Evolutionary conservation across 1,284 basidiomycete species (phyloP).

Genomic region (Baeospora myosura): DNA sequence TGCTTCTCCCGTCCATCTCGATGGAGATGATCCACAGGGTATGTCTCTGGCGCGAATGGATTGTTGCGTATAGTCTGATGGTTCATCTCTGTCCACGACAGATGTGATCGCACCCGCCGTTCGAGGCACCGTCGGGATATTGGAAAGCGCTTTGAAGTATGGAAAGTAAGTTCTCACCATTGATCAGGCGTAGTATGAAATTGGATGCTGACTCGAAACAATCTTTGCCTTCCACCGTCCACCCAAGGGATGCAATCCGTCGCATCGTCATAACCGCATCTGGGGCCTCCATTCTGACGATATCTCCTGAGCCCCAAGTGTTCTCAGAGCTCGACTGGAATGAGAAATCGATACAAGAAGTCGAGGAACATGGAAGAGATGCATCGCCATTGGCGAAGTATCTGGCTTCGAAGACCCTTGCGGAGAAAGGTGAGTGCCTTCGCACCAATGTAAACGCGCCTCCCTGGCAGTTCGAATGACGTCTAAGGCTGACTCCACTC

Average conservation of each 20-base stretch:
- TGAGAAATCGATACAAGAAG: constrained; percentile 34
- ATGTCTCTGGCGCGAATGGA: too few species aligned
- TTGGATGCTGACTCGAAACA: constrained; percentile 10
- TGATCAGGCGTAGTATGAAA: background rate
- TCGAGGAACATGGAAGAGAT: constrained; percentile 36
- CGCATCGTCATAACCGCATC: constrained; percentile 64
- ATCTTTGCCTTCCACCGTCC: constrained; percentile 31
- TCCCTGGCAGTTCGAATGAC: background rate
- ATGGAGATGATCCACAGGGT: constrained; percentile 24
- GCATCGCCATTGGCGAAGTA: constrained; percentile 30
- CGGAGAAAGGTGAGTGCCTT: constrained; percentile 31
- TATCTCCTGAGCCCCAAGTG: constrained; percentile 19
- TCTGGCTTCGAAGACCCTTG: constrained; percentile 37
- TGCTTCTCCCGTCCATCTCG: constrained; percentile 41
- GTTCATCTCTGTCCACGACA: constrained; percentile 11
- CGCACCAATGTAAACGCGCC: background rate
- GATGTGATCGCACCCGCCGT: constrained; percentile 36
- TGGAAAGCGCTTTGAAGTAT: constrained; percentile 15
- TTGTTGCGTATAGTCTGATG: background rate
- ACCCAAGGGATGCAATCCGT: constrained; percentile 31
- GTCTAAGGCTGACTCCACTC: background rate
- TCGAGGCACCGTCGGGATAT: constrained; percentile 30
- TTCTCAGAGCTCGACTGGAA: constrained; percentile 56
- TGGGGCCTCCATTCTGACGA: constrained; percentile 42
- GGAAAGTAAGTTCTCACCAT: background rate